Base-by-base conservation (phyloP, 2,329 filamentous ascomycete species). In the Grosmannia penicillata region DNA sequence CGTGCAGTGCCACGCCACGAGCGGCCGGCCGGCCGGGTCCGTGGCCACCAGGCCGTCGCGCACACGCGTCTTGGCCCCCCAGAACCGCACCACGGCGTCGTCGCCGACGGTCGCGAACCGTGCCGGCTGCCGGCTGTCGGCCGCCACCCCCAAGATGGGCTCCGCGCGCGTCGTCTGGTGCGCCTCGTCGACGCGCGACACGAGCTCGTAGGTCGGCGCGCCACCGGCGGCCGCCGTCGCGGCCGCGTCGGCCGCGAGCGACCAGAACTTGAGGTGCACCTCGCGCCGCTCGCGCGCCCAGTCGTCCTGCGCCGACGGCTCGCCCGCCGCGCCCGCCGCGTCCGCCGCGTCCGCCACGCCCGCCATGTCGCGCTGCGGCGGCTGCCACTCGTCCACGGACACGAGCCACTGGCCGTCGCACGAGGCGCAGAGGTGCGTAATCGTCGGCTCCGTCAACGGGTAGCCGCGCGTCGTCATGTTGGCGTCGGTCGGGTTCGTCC, bases 181-280 rank as follows among this genome's bases (percentile, higher is more conserved):
- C 14, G 91, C 87, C 8, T 75, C 71, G 53, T 94, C 86, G 38
- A 96, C 75, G 42, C 89, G 75, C 3, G 86, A 82, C 37, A 84
- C 76, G 10, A 98, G 65, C 43, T 82, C 76, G 67, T 91, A 84
- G 48, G 38, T 17, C 14, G 22, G 6, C 36, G 72, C 53, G 10
- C 10, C 17, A 10, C n/a, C 13, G 14, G 21, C 25, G n/a, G 33
- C 26, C 6, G 32, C 28, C 17, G 32, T 10, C 13, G n/a, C 19
- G 10, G 11, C 15, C 10, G 52, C 65, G 59, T 72, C 74, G 59
- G 25, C 37, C 4, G 8, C 15, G 8, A 82, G 58, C 55, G 77
- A 61, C 91, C 91, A 98, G 55, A 98, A 91, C 54, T 94, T 95
- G 36, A 98, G 65, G 50, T 82, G 82, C 1, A 86, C 72, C 54